Evolutionary conservation across 2,329 filamentous ascomycete species (phyloP), one percentile per base, ranked within the genome.

Genomic region (Cadophora sp.): DNA sequence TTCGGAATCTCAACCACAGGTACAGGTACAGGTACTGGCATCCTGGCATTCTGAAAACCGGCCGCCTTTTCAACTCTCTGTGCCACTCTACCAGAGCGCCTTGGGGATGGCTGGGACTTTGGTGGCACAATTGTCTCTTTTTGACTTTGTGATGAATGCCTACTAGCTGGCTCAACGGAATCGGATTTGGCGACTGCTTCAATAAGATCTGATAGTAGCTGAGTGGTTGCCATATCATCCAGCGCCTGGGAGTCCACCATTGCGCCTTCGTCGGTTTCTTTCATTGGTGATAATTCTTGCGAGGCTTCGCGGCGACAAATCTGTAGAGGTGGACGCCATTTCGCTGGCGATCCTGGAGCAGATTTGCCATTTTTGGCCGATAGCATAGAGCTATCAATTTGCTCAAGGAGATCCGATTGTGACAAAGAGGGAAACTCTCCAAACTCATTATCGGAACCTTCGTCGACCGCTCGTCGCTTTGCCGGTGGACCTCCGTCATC

Each of bases 401-500:
- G 66, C 36, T 74, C 71, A 4, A 75, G 68, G 30, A 75, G 61
- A 53, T 74, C 73, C 9, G 66, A 66, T 48, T 76, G 72, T n/a
- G 76, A 76, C 9, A 76, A 55, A 6, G 71, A 71, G 3, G 75
- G 75, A 65, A 77, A 77, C 0, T 73, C 74, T 33, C 75, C 76
- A 69, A 76, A 77, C 56, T 77, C 76, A 60, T 77, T 73, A 4
- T 76, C 75, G 11, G 74, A 76, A 4, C 72, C 70, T 5, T 68
- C 62, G 11, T 66, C 65, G 8, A 36, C 36, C 4, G 59, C 59
- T 55, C 61, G 39, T 33, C 64, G 62, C 59, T 72, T 72, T 20
- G 68, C 59, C 20, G 58, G 67, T 45, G 63, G 66, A 48, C 67
- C 51, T 4, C 7, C 53, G 13, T 51, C 39, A 48, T 62, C 22